These are phyloP conservation scores for Talaromyces borbonicus DNA, from an alignment of 495 filamentous ascomycete genomes.

Conservation along the genomic window DNA sequence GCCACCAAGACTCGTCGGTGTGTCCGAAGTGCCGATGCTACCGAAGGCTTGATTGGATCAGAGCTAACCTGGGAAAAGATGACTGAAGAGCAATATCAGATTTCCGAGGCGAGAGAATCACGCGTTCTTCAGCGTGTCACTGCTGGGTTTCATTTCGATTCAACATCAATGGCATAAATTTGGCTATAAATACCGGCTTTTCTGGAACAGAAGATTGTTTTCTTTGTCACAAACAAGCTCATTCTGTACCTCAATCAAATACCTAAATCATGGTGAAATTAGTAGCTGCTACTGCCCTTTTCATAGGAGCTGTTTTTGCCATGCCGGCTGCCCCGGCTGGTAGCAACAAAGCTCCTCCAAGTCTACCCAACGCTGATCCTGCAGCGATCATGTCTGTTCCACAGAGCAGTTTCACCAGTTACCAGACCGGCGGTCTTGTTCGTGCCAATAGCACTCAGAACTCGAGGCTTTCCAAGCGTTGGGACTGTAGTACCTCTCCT, in stretches of 20 bases:
- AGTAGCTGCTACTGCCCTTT: not conserved
- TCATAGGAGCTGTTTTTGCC: not conserved
- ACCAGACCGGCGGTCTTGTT: constrained; percentile 2
- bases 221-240: not conserved
- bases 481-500: constrained; percentile 5
- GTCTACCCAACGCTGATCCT: constrained; percentile 1
- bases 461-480: constrained; percentile 1
- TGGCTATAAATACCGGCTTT: too few relatives aligned
- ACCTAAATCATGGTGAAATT: not conserved
- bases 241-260: not conserved
- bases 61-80: too few relatives aligned
- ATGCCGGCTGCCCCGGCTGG: not conserved
- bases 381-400: constrained; percentile 2
- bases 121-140: too few relatives aligned
- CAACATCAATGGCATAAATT: too few relatives aligned
- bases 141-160: too few relatives aligned
- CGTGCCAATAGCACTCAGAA: not conserved
- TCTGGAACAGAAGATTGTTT: too few relatives aligned
- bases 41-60: too few relatives aligned
- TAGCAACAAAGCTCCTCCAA: not conserved
- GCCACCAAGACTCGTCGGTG: too few relatives aligned
- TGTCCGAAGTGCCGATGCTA: too few relatives aligned
- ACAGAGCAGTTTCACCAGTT: constrained; percentile 1
- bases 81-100: too few relatives aligned
- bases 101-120: too few relatives aligned